Evolutionary conservation across 1,284 basidiomycete genomes (phyloP), one percentile per base, ranked within the genome.

Genomic region (Trametes sp.): DNA sequence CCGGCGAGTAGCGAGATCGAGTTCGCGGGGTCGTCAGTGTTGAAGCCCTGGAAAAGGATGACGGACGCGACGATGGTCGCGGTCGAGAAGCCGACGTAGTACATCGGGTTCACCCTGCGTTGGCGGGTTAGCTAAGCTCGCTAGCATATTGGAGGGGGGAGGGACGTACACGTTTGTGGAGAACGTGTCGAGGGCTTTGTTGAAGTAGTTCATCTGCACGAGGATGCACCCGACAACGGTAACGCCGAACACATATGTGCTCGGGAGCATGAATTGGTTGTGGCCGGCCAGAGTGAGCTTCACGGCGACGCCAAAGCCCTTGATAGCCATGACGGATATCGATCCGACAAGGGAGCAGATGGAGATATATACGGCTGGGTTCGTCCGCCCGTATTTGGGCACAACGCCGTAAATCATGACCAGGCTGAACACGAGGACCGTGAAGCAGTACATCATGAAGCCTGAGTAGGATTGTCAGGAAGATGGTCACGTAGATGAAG

Each of bases 121-220:
- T 4, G 16, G 23, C 7, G 19, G 36, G 4, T 23, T 6, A 13
- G 28, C 11, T 5, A 31, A 0, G n/a, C 23, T 19, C 19, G n/a
- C 9, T 16, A 9, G 11, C 24, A 16, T 23, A 4, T 23, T 23
- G 41, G 42, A 9, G 10, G 31, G 8, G 7, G 24, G 36, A 9
- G 52, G 14, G 21, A 85, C 95, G 70, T 83, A 96, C 94, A 98
- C 94, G 74, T 98, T 99, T 48, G 97, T 98, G 5, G 95, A 96
- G 78, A 98, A 99, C 1, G 91, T 94, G 75, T 98, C 97, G 57
- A 99, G 84, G 0, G 97, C 98, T 76, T 98, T 98, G 84, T 98
- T 99, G 81, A 98, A 98, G 82, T 98, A 99, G 80, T 98, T 97
- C 94, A 98, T 96, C 79, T 98, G 96, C 1, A 98, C 87, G 56